phyloP scores from a whole-genome alignment of 2,329 filamentous ascomycete species.

The Cordyceps tenuipes region DNA sequence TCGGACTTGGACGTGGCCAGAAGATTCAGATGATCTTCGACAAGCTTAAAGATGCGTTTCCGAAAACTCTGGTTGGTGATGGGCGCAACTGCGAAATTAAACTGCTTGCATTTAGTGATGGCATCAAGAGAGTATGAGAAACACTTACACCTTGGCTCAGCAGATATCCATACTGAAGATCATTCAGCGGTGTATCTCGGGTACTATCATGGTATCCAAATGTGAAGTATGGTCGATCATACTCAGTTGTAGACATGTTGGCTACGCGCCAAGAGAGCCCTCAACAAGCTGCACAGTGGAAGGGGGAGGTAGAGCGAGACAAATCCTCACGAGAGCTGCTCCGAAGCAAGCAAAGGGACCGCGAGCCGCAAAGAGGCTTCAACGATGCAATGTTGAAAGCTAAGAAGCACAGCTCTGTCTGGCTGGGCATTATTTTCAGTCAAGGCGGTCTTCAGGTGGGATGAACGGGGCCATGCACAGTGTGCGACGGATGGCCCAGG shows the following conservation, averaged over 20 bases:
- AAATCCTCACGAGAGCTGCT: neutral
- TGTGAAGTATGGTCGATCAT: conserved; percentile 47
- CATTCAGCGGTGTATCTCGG: conserved; percentile 50
- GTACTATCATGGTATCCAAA: conserved; percentile 68
- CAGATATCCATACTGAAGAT: conserved; percentile 57
- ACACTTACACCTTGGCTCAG: conserved; percentile 59
- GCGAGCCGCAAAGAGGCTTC: neutral
- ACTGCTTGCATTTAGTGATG: conserved; percentile 38
- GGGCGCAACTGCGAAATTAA: conserved; percentile 69
- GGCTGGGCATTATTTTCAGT: conserved; percentile 1
- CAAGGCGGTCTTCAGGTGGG: conserved; percentile 1
- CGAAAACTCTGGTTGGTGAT: conserved; percentile 70
- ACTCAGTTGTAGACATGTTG: neutral
- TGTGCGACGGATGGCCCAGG: neutral
- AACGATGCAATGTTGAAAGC: neutral
- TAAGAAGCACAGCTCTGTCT: neutral
- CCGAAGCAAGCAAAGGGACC: neutral
- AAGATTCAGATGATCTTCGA: conserved; percentile 45
- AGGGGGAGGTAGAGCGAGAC: neutral
- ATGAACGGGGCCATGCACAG: conserved; percentile 9
- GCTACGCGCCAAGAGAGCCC: conserved; percentile 5
- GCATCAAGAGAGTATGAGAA: neutral
- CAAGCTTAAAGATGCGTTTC: conserved; percentile 54
- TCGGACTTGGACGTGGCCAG: conserved; percentile 33
- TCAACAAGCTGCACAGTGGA: conserved; percentile 12